These are phyloP conservation scores for Amaranthus tricolor DNA, from an alignment of 179 eudicot species.

Conservation along the genomic window DNA sequence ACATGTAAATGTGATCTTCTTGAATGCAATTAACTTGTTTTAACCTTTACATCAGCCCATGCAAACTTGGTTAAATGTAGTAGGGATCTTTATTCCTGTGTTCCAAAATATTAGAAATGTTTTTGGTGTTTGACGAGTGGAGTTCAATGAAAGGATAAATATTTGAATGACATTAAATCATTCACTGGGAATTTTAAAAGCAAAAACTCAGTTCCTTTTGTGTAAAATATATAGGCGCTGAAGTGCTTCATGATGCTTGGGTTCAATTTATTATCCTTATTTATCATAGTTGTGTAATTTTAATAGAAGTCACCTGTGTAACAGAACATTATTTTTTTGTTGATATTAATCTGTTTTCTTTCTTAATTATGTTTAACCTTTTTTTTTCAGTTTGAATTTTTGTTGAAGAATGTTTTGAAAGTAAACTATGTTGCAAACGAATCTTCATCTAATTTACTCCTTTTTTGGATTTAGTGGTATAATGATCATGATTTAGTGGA, in stretches of 20 bases:
- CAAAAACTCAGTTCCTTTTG: not conserved
- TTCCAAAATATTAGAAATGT: not conserved
- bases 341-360: no score
- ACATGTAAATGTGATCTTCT: not conserved
- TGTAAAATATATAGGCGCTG: not conserved
- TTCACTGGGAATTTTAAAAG: not conserved
- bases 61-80: not conserved
- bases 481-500: no score
- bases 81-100: not conserved
- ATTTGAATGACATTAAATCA: not conserved
- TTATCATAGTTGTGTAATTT: no score
- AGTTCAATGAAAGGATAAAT: not conserved
- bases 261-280: no score
- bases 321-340: no score
- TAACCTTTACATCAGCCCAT: not conserved
- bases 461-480: no score
- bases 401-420: no score
- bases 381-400: no score
- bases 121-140: not conserved
- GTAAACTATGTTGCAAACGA: no score
- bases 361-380: no score
- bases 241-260: not conserved
- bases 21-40: not conserved
- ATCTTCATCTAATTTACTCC: no score
- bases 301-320: no score